These are phyloP conservation scores for Xylaria polymorpha DNA, from an alignment of 2,329 filamentous ascomycete genomes.

Conservation along the genomic window DNA sequence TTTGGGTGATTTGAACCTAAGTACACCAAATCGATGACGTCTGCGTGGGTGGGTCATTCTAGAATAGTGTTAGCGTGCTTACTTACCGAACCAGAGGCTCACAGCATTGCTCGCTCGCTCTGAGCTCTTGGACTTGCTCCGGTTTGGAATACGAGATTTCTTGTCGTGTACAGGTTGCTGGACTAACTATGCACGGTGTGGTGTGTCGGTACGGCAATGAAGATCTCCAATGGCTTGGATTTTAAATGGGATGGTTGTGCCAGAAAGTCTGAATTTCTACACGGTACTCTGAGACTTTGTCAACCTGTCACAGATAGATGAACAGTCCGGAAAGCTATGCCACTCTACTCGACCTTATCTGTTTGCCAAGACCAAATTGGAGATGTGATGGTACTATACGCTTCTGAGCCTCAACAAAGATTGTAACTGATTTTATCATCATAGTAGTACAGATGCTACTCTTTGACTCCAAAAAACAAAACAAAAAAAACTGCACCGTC, in stretches of 20 bases:
- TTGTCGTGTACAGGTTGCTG: conserved; percentile 13
- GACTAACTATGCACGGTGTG: background rate
- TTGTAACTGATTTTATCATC: background rate
- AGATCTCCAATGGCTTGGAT: background rate
- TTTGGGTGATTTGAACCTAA: conserved; percentile 4
- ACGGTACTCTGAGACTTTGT: background rate
- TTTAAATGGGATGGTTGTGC: background rate
- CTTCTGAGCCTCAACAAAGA: background rate
- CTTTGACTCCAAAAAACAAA: background rate
- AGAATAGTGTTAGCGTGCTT: conserved; percentile 13
- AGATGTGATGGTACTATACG: background rate
- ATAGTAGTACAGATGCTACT: background rate
- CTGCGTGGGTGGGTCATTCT: background rate
- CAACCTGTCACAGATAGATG: background rate
- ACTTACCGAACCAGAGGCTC: background rate
- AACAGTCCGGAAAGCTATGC: background rate
- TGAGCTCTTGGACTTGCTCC: conserved; percentile 5
- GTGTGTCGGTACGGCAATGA: conserved; percentile 11
- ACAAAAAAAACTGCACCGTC: background rate
- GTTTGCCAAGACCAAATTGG: background rate
- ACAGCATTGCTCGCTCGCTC: background rate
- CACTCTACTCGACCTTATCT: background rate
- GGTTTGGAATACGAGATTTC: conserved; percentile 33
- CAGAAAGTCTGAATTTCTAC: background rate
- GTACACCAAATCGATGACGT: conserved; percentile 26